These are phyloP conservation scores for Dimocarpus longan DNA, from an alignment of 345 rosid species.

Conservation along the genomic window DNA sequence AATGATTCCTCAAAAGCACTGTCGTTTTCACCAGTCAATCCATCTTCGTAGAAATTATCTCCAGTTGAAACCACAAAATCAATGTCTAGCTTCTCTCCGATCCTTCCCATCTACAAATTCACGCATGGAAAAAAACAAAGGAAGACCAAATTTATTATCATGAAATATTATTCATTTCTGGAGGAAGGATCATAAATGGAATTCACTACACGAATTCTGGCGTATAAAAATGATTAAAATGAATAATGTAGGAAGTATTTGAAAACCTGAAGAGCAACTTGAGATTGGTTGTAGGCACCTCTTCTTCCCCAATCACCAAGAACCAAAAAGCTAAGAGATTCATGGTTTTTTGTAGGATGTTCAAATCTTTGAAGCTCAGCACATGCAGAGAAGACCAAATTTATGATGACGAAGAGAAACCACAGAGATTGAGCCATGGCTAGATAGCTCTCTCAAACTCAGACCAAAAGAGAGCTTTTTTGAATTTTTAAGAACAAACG, in stretches of 20 bases:
- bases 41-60: conserved; percentile 87
- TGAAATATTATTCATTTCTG: too few species aligned
- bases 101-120: conserved; percentile 63
- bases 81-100: conserved; percentile 58
- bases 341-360: conserved; percentile 51
- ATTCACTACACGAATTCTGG: neutral
- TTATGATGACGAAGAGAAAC: neutral
- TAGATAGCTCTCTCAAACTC: neutral
- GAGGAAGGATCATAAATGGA: neutral
- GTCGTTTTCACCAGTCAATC: conserved; percentile 52
- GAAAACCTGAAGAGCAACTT: conserved; percentile 64
- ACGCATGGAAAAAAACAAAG: neutral
- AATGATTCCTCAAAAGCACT: conserved; percentile 65
- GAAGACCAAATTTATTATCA: too few species aligned
- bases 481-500: too few species aligned
- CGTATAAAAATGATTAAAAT: neutral
- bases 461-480: neutral
- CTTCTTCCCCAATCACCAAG: conserved; percentile 92
- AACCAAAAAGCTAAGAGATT: conserved; percentile 61
- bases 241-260: neutral
- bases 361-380: conserved; percentile 58
- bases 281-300: conserved; percentile 67
- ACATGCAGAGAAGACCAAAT: conserved; percentile 10
- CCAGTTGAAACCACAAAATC: conserved; percentile 89
- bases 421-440: neutral